Evolutionary conservation across 2,329 filamentous ascomycete genomes (phyloP).

Genomic region (Colletotrichum sidae): DNA sequence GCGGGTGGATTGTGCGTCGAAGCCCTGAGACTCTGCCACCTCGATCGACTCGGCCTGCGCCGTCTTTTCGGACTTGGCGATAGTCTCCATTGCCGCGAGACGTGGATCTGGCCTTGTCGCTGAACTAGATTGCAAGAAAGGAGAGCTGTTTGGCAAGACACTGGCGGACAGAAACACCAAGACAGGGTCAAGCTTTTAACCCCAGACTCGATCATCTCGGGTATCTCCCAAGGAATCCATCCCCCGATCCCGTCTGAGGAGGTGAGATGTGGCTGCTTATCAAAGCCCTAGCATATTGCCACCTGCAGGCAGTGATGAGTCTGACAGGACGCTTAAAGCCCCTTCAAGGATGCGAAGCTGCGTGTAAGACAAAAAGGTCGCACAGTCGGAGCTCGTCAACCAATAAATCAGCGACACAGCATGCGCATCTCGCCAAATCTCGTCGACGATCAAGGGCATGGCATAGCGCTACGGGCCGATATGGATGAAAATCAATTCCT

Average conservation of each 20-base stretch:
- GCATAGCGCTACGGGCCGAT: constrained; percentile 6
- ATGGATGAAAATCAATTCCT: background rate
- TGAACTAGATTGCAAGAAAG: background rate
- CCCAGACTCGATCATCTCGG: background rate
- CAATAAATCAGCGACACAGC: constrained; percentile 25
- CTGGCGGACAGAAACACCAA: too few species aligned
- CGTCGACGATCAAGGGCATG: constrained; percentile 3
- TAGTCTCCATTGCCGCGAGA: background rate
- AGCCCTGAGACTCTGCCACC: constrained; percentile 39
- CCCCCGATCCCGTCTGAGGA: too few species aligned
- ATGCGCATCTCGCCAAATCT: constrained; percentile 6
- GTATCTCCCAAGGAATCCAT: too few species aligned
- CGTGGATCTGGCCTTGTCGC: background rate
- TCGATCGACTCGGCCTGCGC: constrained; percentile 22
- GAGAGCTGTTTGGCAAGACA: background rate
- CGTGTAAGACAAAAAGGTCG: constrained; percentile 20
- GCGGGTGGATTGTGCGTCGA: constrained; percentile 44
- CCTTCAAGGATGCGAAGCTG: constrained; percentile 3
- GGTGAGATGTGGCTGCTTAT: constrained; percentile 8
- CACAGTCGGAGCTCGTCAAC: constrained; percentile 5
- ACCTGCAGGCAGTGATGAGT: constrained; percentile 1
- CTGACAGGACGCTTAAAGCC: constrained; percentile 1
- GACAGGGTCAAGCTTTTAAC: constrained; percentile 17
- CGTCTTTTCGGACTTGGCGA: constrained; percentile 22
- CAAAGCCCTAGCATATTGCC: constrained; percentile 19